Conservation (phyloP, 495 filamentous ascomycete genomes). For the Aspergillus sparsus region DNA sequence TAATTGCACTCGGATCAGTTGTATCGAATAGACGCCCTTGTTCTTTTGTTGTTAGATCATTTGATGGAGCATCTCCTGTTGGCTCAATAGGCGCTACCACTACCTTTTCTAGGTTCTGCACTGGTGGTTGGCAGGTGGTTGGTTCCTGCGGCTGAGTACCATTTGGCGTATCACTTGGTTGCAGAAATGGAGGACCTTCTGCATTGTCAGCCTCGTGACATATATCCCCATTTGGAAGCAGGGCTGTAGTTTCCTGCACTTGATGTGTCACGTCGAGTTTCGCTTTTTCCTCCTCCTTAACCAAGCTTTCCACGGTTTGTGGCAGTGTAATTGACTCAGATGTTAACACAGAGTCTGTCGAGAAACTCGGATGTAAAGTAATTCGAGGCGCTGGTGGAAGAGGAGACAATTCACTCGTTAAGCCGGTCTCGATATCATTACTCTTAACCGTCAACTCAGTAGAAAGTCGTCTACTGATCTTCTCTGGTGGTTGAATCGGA, state of each 20-base stretch:
- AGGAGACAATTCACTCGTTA: conserved; percentile 40
- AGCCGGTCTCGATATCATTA: conserved; percentile 38
- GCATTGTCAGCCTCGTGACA: neutral
- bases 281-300: conserved; percentile 73
- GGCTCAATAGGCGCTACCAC: neutral
- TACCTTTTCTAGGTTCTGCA: neutral
- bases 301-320: conserved; percentile 76
- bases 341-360: conserved; percentile 71
- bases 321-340: conserved; percentile 69
- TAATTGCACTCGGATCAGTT: neutral
- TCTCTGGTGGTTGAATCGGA: conserved; percentile 70
- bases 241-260: conserved; percentile 39
- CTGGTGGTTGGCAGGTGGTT: neutral
- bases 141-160: neutral
- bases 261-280: conserved; percentile 72
- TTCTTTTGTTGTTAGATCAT: neutral
- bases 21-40: neutral
- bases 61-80: neutral
- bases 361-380: conserved; percentile 60
- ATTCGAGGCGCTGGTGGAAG: conserved; percentile 51
- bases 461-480: conserved; percentile 63
- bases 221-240: conserved; percentile 13
- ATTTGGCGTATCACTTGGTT: conserved; percentile 4
- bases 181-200: neutral
- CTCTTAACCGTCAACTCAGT: conserved; percentile 28